phyloP scores from a whole-genome alignment of 208 protist genomes.

The Crithidia bombi region DNA sequence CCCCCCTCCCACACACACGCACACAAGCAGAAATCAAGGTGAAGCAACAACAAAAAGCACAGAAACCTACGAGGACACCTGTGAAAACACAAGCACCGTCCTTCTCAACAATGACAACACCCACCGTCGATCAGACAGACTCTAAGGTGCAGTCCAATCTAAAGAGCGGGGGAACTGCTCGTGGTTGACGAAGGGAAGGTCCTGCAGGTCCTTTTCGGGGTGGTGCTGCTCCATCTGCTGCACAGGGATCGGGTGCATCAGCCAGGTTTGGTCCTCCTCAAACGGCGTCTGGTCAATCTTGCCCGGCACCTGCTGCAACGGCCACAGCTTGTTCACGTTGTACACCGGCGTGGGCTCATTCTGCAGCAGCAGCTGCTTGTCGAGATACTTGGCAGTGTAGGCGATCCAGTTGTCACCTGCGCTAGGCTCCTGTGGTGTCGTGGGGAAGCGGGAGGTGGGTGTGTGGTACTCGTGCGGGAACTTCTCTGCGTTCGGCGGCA shows the following conservation, averaged over 20 bases:
- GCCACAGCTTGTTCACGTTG: conserved; percentile 89
- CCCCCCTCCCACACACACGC: too few relatives aligned
- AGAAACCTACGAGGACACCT: neutral
- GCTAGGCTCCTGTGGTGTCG: conserved; percentile 51
- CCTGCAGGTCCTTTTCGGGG: conserved; percentile 87
- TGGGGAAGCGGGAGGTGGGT: conserved; percentile 72
- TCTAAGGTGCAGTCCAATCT: conserved; percentile 86
- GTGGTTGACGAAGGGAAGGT: conserved; percentile 89
- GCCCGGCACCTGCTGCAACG: conserved; percentile 87
- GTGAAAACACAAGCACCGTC: neutral
- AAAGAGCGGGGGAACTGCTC: conserved; percentile 90
- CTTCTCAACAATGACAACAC: neutral
- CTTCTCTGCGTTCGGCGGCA: conserved; percentile 68
- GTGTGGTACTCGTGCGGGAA: conserved; percentile 92
- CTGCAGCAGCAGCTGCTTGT: conserved; percentile 70
- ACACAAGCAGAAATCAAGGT: too few relatives aligned
- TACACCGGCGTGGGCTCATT: conserved; percentile 71
- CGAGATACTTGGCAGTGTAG: conserved; percentile 86
- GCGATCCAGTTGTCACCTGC: conserved; percentile 73
- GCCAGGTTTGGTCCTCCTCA: conserved; percentile 91
- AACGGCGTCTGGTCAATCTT: conserved; percentile 89
- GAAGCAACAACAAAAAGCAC: neutral
- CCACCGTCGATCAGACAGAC: neutral
- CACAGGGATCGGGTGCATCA: conserved; percentile 85
- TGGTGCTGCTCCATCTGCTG: conserved; percentile 86